Evolutionary conservation across 805 yeast genomes (phyloP).

Genomic region (Wickerhamiella hasegawae): DNA sequence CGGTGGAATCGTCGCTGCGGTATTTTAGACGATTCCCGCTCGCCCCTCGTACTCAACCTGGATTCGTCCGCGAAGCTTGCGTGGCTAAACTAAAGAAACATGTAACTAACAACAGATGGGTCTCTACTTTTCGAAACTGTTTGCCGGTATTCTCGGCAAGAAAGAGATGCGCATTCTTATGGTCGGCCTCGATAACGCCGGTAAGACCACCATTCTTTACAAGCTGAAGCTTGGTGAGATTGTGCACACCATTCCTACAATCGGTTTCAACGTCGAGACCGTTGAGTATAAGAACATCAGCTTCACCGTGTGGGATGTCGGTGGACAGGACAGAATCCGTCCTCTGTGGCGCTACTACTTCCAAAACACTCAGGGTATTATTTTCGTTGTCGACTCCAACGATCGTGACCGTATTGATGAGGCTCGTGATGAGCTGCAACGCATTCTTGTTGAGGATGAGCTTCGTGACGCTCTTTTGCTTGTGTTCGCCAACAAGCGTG

Average conservation of each 20-base stretch:
- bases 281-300: slow-evolving; percentile 95
- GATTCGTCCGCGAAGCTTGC: too few species aligned
- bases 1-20: too few species aligned
- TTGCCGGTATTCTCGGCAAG: slow-evolving; percentile 90
- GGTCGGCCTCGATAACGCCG: slow-evolving; percentile 98
- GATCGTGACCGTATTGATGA: slow-evolving; percentile 96
- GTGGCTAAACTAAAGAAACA: too few species aligned
- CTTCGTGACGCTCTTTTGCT: slow-evolving; percentile 89
- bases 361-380: slow-evolving; percentile 97
- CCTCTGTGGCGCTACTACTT: slow-evolving; percentile 98
- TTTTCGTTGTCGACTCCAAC: slow-evolving; percentile 93
- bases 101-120: slow-evolving; percentile 43
- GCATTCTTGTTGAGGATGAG: slow-evolving; percentile 97
- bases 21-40: too few species aligned
- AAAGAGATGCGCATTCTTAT: slow-evolving; percentile 95
- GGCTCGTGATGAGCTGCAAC: slow-evolving; percentile 96
- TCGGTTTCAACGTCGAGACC: slow-evolving; percentile 94
- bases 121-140: slow-evolving; percentile 83
- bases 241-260: slow-evolving; percentile 91
- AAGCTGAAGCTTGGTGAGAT: slow-evolving; percentile 92
- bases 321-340: slow-evolving; percentile 99
- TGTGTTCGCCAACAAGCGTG: slow-evolving; percentile 97
- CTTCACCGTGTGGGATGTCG: slow-evolving; percentile 97
- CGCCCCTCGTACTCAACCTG: too few species aligned
- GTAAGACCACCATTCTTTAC: slow-evolving; percentile 92